Evolutionary conservation across 2,329 filamentous ascomycete genomes (phyloP).

Genomic region (Alternaria triticina): DNA sequence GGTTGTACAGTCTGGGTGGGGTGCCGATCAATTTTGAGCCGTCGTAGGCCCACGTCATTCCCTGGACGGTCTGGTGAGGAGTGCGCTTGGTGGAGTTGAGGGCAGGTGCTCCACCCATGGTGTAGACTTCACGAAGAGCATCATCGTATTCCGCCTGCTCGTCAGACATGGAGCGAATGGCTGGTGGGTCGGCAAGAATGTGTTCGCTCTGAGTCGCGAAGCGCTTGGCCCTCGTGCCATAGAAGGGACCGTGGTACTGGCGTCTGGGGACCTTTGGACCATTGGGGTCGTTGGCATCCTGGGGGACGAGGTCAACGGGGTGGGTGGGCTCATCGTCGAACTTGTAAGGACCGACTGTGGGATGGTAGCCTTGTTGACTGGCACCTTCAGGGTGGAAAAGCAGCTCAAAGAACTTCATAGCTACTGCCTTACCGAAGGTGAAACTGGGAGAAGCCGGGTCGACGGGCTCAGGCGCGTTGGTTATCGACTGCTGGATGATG

Average conservation of each 20-base stretch:
- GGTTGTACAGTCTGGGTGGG: constrained; percentile 21
- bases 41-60: constrained; percentile 23
- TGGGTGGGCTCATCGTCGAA: constrained; percentile 36
- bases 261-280: constrained; percentile 23
- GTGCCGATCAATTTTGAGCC: constrained; percentile 31
- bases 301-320: constrained; percentile 27
- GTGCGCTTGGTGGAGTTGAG: constrained; percentile 20
- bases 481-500: constrained; percentile 7
- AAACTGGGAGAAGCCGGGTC: constrained; percentile 25
- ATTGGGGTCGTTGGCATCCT: constrained; percentile 28
- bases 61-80: constrained; percentile 16
- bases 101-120: constrained; percentile 16
- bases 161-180: constrained; percentile 6
- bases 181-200: constrained; percentile 17
- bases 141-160: constrained; percentile 21
- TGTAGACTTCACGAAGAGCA: constrained; percentile 5
- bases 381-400: constrained; percentile 19
- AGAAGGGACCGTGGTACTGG: constrained; percentile 29
- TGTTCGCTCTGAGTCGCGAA: constrained; percentile 24
- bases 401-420: constrained; percentile 22
- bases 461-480: constrained; percentile 9
- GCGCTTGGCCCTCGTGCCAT: constrained; percentile 29
- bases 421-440: constrained; percentile 27
- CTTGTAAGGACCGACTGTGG: constrained; percentile 22
- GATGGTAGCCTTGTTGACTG: constrained; percentile 20